Evolutionary conservation across 108 stramenopile species (phyloP), one percentile per base, ranked within the genome.

Genomic region (Mayamaea pseudoterrestris): DNA sequence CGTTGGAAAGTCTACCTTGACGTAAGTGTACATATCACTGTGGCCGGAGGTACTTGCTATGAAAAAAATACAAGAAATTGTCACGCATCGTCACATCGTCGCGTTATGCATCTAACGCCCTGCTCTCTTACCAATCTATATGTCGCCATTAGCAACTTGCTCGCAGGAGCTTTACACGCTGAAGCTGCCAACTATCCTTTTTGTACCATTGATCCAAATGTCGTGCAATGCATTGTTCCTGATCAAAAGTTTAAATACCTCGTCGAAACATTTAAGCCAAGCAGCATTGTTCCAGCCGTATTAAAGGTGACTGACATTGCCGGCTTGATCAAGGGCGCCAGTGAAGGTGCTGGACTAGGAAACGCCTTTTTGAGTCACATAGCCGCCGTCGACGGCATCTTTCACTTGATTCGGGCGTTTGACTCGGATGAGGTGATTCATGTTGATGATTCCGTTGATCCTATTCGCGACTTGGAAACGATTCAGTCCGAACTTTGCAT

Each of bases 251-350:
- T 99, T 68, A 80, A 96, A 52, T 95, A 93, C 65, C 73, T 99
- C 31, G 85, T 73, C 7, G 75, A 90, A 27, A 61, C 68, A 24
- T 98, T 47, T 57, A 94, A 94, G 57, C 77, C 86, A 25, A 71
- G 82, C 18, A 53, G 51, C 29, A 74, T 88, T 6, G 88, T 98
- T 7, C 97, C 96, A 0, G 96, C 97, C 11, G 82, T 83, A 16
- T 57, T 99, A 32, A 93, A 91, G 34, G 80, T 98, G 34, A 94
- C 93, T 4, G 99, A 99, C 71, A 99, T 99, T 73, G 99, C 99
- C 25, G 99, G 99, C 31, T 65, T 99, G 41, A 95, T 99, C 53
- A 61, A 68, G 17, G 99, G 99, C 24, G 99, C 99, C 18, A 77
- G 90, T 26, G 96, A 97, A 65, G 99, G 99, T 32, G 95, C 95